Evolutionary conservation across 192 early-diverging fungal genomes (phyloP).

Genomic region (Neocallimastix lanati): DNA sequence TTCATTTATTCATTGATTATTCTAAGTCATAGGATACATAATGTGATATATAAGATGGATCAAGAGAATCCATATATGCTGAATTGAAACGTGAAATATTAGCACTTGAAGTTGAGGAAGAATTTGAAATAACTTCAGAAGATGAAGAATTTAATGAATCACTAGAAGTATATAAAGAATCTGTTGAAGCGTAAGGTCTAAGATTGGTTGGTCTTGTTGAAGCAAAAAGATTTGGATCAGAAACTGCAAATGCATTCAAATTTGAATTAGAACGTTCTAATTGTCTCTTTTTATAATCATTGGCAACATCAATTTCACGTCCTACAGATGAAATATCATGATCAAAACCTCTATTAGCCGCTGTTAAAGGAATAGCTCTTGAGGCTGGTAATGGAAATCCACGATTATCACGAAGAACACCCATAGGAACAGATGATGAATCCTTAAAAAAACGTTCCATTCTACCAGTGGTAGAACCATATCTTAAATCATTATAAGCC

Average conservation of each 20-base stretch:
- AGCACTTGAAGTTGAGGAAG: neutral
- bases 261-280: neutral
- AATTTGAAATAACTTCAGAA: neutral
- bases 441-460: neutral
- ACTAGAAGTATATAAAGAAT: neutral
- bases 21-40: neutral
- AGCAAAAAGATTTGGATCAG: neutral
- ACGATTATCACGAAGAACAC: neutral
- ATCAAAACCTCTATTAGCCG: neutral
- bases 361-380: neutral
- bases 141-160: neutral
- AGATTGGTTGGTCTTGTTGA: neutral
- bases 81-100: neutral
- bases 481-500: neutral
- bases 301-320: neutral
- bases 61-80: neutral
- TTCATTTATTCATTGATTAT: no score
- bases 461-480: neutral
- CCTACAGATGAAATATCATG: neutral
- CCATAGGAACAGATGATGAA: neutral
- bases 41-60: neutral
- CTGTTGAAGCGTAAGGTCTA: neutral
- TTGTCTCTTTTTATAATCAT: neutral
- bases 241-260: neutral
- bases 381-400: neutral